Percentiles rank a stretch among this genome's conserved stretches.
Evolutionary conservation across 345 rosid genomes (phyloP).

Genomic region (Gossypium rotundifolium): DNA sequence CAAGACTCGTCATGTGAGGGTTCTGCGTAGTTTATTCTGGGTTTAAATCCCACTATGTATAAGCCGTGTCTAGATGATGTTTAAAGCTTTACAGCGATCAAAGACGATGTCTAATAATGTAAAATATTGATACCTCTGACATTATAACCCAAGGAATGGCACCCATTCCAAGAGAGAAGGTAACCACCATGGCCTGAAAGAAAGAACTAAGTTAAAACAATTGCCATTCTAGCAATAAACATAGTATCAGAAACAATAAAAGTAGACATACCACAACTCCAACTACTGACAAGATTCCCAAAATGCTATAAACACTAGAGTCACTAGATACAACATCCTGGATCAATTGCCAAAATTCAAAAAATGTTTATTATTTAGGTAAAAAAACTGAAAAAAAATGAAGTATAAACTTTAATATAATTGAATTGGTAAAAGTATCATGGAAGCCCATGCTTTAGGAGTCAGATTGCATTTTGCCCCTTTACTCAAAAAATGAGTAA

Average conservation of each 20-base stretch:
- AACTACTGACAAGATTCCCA: conserved; percentile 68
- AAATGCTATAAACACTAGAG: conserved; percentile 46
- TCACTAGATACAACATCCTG: conserved; percentile 53
- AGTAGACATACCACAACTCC: conserved; percentile 78
- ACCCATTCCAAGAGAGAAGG: conserved; percentile 89
- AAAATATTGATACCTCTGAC: conserved; percentile 70
- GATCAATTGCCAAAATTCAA: conserved; percentile 6
- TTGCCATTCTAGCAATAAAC: neutral
- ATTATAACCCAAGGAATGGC: conserved; percentile 98
- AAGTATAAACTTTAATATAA: neutral
- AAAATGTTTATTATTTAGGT: neutral
- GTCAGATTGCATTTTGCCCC: no score
- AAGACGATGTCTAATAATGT: neutral
- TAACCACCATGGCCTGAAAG: conserved; percentile 63
- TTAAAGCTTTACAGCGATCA: neutral
- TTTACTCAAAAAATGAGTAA: no score
- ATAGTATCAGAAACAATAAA: neutral
- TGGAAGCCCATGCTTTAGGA: no score
- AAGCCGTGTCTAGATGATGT: neutral
- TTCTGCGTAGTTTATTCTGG: no score
- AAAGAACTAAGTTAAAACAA: conserved; percentile 9
- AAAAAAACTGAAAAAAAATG: neutral
- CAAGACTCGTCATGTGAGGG: no score
- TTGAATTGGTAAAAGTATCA: neutral
- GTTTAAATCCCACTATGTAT: no score